Conservation (phyloP, 768 basidiomycete species). For the Crucibulum laeve region DNA sequence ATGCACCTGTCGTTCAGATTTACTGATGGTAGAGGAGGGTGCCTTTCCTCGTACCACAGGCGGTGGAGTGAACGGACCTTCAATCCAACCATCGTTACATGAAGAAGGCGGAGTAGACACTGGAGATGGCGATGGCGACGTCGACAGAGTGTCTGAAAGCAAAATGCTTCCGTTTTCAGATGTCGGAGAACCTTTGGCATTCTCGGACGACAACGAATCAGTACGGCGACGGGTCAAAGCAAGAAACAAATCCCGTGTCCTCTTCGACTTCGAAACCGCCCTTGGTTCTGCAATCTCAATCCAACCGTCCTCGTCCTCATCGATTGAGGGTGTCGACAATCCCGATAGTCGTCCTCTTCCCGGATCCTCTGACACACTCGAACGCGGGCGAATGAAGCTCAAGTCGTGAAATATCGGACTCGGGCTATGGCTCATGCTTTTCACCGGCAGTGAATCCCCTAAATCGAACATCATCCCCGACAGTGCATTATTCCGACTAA, state of each 20-base stretch:
- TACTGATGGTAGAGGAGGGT: background rate
- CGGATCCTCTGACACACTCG: constrained; percentile 32
- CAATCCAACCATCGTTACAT: constrained; percentile 22
- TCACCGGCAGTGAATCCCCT: constrained; percentile 2
- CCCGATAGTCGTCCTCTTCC: constrained; percentile 26
- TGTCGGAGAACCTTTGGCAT: constrained; percentile 11
- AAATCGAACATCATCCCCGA: too few species aligned
- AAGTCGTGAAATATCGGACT: constrained; percentile 27
- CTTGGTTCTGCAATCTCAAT: constrained; percentile 26
- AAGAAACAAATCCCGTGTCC: constrained; percentile 37
- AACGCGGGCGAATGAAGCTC: constrained; percentile 25
- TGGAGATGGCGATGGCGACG: background rate
- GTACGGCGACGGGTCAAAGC: constrained; percentile 36
- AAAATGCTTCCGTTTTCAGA: background rate
- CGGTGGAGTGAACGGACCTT: constrained; percentile 15
- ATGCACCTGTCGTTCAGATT: background rate
- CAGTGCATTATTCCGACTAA: background rate
- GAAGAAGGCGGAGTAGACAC: background rate
- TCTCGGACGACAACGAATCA: constrained; percentile 28
- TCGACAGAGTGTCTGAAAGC: background rate
- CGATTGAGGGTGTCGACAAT: constrained; percentile 26
- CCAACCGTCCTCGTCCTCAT: constrained; percentile 43
- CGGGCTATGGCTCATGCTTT: constrained; percentile 27
- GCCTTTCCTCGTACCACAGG: background rate
- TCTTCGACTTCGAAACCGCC: constrained; percentile 27